Evolutionary conservation across 345 rosid species (phyloP), one percentile per base, ranked within the genome.

Genomic region (Conringia planisiliqua): DNA sequence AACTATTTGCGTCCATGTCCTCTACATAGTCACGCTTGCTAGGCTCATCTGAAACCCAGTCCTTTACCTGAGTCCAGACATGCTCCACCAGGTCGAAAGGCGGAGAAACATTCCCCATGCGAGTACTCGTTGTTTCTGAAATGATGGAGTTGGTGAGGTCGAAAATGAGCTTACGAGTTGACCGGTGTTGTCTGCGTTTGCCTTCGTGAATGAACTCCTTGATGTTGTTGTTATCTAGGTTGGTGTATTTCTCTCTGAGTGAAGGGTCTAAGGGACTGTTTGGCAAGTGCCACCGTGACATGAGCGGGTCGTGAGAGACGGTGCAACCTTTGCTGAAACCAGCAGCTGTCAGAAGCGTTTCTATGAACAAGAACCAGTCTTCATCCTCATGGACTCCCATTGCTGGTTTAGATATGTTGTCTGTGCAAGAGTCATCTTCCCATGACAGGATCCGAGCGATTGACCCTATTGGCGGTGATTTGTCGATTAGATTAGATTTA

Each of bases 401-500:
- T 12, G 85, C 57, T 11, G 84, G 78, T 67, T 82, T 66, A 38
- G 83, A 68, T 72, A 58, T 59, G 85, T 56, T 80, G 52, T 60
- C 74, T 78, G 80, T 18, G 85, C 59, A 65, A 83, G 73, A 62
- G 81, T 82, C 40, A 71, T 86, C 79, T 26, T 84, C 86, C 88
- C 90, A 85, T 33, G 89, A 80, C 43, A 90, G 82, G 20, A 84
- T 80, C 77, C 96, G 77, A 40, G 91, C 80, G 5, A 88, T 75
- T 13, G 96, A 90, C 44, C 78, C 91, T 6, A 90, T 90, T 38
- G 82, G 89, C n/a, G 96, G 90, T 47, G 93, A 90, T 54, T 90
- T 92, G 82, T 85, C 95, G 2, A 92, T 89, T 82, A 96, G 83
- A 79, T 88, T 92, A 64, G 91, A 85, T 79, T 79, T 89, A 0